A percentile compares a stretch with the other conserved stretches of the same genome.
These are phyloP conservation scores for Aspergillus sparsus DNA, from an alignment of 495 filamentous ascomycete genomes.

Conservation along the genomic window DNA sequence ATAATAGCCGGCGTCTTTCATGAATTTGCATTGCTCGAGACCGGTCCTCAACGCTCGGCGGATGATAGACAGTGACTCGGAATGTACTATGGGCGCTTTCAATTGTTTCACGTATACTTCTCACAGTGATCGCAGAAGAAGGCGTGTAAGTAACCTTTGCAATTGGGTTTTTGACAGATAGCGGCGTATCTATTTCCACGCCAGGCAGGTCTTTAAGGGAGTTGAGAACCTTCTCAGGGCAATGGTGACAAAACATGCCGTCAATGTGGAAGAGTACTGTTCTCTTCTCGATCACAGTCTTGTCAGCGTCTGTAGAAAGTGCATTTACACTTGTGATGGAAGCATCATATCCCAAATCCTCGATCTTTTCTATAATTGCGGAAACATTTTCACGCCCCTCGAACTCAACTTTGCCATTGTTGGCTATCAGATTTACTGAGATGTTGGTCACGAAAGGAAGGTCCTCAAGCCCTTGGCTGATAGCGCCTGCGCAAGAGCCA, in stretches of 20 bases:
- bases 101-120: conserved; percentile 69
- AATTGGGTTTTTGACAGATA: conserved; percentile 61
- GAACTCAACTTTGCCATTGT: conserved; percentile 70
- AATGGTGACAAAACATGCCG: conserved; percentile 88
- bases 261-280: conserved; percentile 67
- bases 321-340: conserved; percentile 48
- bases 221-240: conserved; percentile 61
- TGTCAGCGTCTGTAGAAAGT: conserved; percentile 18
- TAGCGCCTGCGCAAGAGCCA: conserved; percentile 65
- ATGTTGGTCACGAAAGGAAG: conserved; percentile 63
- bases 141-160: conserved; percentile 73
- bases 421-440: conserved; percentile 68
- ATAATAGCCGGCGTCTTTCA: conserved; percentile 61
- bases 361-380: conserved; percentile 67
- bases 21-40: conserved; percentile 68
- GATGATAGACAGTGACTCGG: conserved; percentile 69
- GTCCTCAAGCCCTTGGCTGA: conserved; percentile 65
- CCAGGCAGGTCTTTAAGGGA: conserved; percentile 54
- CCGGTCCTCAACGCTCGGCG: conserved; percentile 82
- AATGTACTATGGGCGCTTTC: conserved; percentile 65
- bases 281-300: conserved; percentile 40
- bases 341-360: conserved; percentile 79
- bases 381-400: conserved; percentile 52
- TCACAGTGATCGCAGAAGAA: conserved; percentile 68
- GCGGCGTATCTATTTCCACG: conserved; percentile 50